phyloP scores from a whole-genome alignment of 441 rosid species.

The Arabidopsis lyrata region DNA sequence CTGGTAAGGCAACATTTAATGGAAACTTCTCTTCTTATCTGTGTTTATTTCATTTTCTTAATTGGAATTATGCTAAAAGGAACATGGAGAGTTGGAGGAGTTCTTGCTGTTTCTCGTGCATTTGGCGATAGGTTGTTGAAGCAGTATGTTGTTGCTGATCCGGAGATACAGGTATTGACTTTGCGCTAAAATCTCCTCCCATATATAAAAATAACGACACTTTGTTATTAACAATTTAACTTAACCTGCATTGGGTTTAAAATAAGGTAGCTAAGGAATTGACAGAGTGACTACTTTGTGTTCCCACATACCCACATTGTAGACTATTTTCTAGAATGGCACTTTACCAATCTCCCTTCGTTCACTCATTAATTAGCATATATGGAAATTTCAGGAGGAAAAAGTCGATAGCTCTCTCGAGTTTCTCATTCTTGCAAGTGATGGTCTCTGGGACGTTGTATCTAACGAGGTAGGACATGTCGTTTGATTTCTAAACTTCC shows the following conservation, averaged over 20 bases:
- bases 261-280: not conserved
- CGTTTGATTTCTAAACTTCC: not conserved
- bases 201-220: not conserved
- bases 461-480: conserved; percentile 75
- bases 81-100: conserved; percentile 99
- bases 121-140: conserved; percentile 96
- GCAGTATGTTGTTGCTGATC: conserved; percentile 99
- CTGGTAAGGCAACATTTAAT: conserved; percentile 57
- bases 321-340: not conserved
- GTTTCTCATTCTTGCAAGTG: conserved; percentile 98
- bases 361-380: conserved; percentile 9
- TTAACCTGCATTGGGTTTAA: not conserved
- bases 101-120: conserved; percentile 99
- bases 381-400: conserved; percentile 73
- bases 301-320: not conserved
- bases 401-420: conserved; percentile 87
- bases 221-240: not conserved
- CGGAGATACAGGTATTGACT: conserved; percentile 86
- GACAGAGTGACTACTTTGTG: not conserved
- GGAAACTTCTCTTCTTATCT: conserved; percentile 13
- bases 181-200: conserved; percentile 1
- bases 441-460: conserved; percentile 98
- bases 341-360: not conserved
- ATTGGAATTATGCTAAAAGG: conserved; percentile 53
- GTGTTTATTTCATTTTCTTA: conserved; percentile 11